Percentiles rank a stretch among this genome's conserved stretches.
These are phyloP conservation scores for Exophiala sp. DNA, from an alignment of 2,329 filamentous ascomycete genomes.

Conservation along the genomic window DNA sequence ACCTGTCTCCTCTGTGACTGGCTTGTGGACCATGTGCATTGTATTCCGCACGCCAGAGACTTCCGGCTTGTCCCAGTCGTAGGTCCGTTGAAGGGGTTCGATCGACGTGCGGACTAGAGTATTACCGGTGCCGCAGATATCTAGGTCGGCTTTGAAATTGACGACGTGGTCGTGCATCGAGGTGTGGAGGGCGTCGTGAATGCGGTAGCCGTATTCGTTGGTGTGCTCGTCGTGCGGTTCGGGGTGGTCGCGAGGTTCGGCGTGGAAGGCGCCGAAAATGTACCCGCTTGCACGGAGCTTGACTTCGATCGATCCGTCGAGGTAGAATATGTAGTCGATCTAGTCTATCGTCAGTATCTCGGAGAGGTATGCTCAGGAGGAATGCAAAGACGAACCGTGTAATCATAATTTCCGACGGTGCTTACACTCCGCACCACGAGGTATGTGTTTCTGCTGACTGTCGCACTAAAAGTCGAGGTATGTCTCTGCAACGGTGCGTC, in stretches of 20 bases:
- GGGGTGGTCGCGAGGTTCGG: constrained; percentile 9
- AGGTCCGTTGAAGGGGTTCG: constrained; percentile 8
- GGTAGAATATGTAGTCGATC: constrained; percentile 51
- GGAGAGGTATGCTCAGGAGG: background rate
- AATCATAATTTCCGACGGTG: constrained; percentile 57
- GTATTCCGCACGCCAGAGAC: constrained; percentile 10
- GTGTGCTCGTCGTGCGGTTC: constrained; percentile 27
- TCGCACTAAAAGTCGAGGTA: constrained; percentile 29
- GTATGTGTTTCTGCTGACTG: constrained; percentile 34
- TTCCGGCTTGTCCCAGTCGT: constrained; percentile 17
- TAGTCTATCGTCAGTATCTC: background rate
- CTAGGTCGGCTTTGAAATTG: constrained; percentile 38
- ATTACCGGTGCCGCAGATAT: constrained; percentile 34
- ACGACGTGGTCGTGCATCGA: constrained; percentile 40
- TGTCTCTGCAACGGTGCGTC: constrained; percentile 35
- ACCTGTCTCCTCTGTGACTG: constrained; percentile 23
- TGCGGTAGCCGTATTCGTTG: constrained; percentile 35
- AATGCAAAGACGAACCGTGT: constrained; percentile 29
- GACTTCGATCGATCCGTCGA: constrained; percentile 52
- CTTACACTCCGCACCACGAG: constrained; percentile 47
- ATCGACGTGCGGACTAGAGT: constrained; percentile 26
- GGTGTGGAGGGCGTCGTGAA: constrained; percentile 34
- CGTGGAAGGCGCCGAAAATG: constrained; percentile 32
- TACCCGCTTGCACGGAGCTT: constrained; percentile 44
- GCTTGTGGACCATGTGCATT: constrained; percentile 18